phyloP scores from a whole-genome alignment of 2,329 filamentous ascomycete genomes.

The Colletotrichum sp. region DNA sequence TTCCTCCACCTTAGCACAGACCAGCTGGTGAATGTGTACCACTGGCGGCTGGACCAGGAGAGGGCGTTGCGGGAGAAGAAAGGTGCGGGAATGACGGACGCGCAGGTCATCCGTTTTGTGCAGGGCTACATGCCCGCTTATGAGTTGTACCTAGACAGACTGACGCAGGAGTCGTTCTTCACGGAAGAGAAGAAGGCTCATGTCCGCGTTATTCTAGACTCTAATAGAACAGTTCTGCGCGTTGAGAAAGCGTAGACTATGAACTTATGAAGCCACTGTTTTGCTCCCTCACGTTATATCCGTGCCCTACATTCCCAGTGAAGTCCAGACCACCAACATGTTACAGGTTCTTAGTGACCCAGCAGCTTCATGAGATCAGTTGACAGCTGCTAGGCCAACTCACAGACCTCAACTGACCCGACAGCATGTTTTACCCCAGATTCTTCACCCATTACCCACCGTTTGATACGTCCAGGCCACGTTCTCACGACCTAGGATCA shows the following conservation, averaged over 20 bases:
- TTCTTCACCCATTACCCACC: not conserved
- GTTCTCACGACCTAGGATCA: not conserved
- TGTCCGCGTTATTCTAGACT: conserved; percentile 8
- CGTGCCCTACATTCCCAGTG: not conserved
- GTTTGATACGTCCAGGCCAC: not conserved
- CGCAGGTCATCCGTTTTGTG: conserved; percentile 13
- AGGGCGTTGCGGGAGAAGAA: conserved; percentile 15
- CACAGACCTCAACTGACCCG: not conserved
- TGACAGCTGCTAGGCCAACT: not conserved
- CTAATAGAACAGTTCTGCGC: not conserved
- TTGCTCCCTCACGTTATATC: fast-evolving
- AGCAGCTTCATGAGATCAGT: not conserved
- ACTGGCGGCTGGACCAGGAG: conserved; percentile 17
- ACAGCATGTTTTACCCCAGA: not conserved
- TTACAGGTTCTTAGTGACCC: not conserved
- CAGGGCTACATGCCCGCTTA: conserved; percentile 20
- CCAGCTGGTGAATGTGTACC: conserved; percentile 10
- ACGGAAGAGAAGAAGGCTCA: not conserved
- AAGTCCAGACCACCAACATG: not conserved
- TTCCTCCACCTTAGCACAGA: conserved; percentile 16
- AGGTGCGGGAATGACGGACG: conserved; percentile 16
- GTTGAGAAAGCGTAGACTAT: not conserved
- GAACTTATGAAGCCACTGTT: not conserved
- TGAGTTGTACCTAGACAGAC: conserved; percentile 11
- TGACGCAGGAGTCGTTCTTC: not conserved